These are phyloP conservation scores for Flaveria floridana DNA, from an alignment of 140 eudicot species.

Conservation along the genomic window DNA sequence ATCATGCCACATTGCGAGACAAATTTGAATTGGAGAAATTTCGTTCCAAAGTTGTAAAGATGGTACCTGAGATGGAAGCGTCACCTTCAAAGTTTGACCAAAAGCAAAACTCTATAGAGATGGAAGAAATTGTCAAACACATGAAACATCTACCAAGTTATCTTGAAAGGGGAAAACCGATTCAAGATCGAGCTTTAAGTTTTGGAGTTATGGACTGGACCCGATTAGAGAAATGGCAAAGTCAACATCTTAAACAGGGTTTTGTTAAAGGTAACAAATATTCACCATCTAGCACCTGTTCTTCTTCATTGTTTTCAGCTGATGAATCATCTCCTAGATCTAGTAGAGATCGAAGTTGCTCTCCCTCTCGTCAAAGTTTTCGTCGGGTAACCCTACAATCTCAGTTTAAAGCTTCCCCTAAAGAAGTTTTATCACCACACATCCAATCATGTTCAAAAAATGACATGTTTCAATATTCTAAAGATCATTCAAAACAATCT, in stretches of 20 bases:
- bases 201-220: slow-evolving; percentile 82
- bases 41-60: slow-evolving; percentile 51
- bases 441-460: slow-evolving; percentile 23
- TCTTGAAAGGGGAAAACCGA: slow-evolving; percentile 54
- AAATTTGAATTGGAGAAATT: slow-evolving; percentile 47
- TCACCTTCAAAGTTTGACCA: slow-evolving; percentile 35
- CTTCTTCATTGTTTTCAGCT: slow-evolving; percentile 44
- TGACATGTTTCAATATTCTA: slow-evolving; percentile 29
- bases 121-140: slow-evolving; percentile 63
- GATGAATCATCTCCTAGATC: slow-evolving; percentile 49
- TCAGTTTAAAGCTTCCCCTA: slow-evolving; percentile 39
- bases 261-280: slow-evolving; percentile 27
- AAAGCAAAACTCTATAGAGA: slow-evolving; percentile 36
- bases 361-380: slow-evolving; percentile 48
- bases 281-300: slow-evolving; percentile 49
- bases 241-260: slow-evolving; percentile 27
- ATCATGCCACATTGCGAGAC: slow-evolving; percentile 38
- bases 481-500: slow-evolving; percentile 21
- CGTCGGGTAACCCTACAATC: slow-evolving; percentile 43
- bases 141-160: slow-evolving; percentile 67
- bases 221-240: slow-evolving; percentile 61
- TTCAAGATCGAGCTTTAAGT: slow-evolving; percentile 55
- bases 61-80: slow-evolving; percentile 31
- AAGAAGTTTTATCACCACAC: slow-evolving; percentile 22
- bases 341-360: slow-evolving; percentile 48